Percentiles rank a stretch among this genome's conserved stretches.
Evolutionary conservation across 768 basidiomycete genomes (phyloP).

Genomic region (Termitomyces bulborhizus): DNA sequence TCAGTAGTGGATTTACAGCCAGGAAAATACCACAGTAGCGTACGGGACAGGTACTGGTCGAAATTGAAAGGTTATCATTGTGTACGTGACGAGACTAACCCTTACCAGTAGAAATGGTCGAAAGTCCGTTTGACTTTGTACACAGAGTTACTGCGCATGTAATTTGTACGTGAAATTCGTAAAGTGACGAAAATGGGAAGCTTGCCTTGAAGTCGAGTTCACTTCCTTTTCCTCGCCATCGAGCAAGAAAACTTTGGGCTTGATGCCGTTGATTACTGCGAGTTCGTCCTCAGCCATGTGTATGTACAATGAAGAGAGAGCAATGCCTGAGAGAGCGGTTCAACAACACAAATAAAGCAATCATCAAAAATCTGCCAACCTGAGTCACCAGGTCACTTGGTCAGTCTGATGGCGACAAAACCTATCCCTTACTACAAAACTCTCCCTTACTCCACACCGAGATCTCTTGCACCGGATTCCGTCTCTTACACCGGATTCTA

Average conservation of each 20-base stretch:
- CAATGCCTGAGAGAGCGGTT: too few relatives aligned
- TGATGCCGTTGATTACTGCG: slow-evolving; percentile 44
- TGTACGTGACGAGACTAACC: background rate
- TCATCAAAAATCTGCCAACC: background rate
- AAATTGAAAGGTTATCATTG: background rate
- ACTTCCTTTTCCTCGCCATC: slow-evolving; percentile 47
- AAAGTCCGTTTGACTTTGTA: slow-evolving; percentile 38
- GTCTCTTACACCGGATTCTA: background rate
- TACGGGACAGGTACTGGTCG: slow-evolving; percentile 27
- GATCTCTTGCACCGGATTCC: too few relatives aligned
- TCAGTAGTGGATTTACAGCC: background rate
- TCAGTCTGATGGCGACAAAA: background rate
- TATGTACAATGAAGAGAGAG: background rate
- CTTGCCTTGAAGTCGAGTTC: slow-evolving; percentile 27
- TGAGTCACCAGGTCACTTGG: background rate
- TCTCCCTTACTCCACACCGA: too few relatives aligned
- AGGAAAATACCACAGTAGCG: background rate
- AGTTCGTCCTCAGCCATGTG: slow-evolving; percentile 35
- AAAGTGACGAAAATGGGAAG: background rate
- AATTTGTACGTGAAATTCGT: background rate
- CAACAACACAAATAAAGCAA: background rate
- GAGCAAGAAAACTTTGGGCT: slow-evolving; percentile 37
- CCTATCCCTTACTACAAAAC: too few relatives aligned
- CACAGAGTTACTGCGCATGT: slow-evolving; percentile 26
- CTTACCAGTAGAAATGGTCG: slow-evolving; percentile 39